Percentiles rank a stretch among this genome's conserved stretches.
Conservation (phyloP, 177 flowering plant genomes). For the Vitis hybrid region DNA sequence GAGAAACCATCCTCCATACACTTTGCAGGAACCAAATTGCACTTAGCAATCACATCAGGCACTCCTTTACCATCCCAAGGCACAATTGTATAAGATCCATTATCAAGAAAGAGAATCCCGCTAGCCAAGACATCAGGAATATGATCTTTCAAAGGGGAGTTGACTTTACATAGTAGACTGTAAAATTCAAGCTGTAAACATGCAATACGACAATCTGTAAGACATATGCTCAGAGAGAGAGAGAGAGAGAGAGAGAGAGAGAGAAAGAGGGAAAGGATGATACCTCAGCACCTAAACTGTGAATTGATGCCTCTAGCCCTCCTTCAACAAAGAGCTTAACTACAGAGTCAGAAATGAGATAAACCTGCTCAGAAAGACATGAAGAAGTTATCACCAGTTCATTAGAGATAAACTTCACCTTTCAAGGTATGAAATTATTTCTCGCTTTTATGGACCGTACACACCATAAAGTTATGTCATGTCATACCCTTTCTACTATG, state of each 20-base stretch:
- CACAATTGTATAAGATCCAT: conserved; percentile 51
- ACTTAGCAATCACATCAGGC: conserved; percentile 57
- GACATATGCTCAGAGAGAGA: background rate
- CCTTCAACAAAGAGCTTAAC: conserved; percentile 86
- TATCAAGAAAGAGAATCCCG: conserved; percentile 65
- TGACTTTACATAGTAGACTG: conserved; percentile 39
- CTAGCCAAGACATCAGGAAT: conserved; percentile 80
- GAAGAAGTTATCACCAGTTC: background rate
- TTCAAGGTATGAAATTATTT: background rate
- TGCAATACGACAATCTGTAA: conserved; percentile 10
- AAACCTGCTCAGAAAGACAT: conserved; percentile 55
- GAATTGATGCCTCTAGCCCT: conserved; percentile 73
- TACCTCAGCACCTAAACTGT: conserved; percentile 90
- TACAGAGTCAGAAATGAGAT: conserved; percentile 59
- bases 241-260: background rate
- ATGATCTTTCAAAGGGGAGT: conserved; percentile 66
- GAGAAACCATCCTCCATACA: conserved; percentile 37
- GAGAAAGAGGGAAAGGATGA: conserved; percentile 3
- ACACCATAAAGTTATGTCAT: background rate
- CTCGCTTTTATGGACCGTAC: background rate
- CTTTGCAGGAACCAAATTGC: conserved; percentile 28
- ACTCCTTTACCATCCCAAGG: conserved; percentile 87
- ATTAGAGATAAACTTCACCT: background rate
- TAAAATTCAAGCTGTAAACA: conserved; percentile 85
- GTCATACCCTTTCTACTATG: background rate